These are phyloP conservation scores for Pseudozyma tsukubaensis DNA, from an alignment of 1,284 basidiomycete species.

Conservation along the genomic window DNA sequence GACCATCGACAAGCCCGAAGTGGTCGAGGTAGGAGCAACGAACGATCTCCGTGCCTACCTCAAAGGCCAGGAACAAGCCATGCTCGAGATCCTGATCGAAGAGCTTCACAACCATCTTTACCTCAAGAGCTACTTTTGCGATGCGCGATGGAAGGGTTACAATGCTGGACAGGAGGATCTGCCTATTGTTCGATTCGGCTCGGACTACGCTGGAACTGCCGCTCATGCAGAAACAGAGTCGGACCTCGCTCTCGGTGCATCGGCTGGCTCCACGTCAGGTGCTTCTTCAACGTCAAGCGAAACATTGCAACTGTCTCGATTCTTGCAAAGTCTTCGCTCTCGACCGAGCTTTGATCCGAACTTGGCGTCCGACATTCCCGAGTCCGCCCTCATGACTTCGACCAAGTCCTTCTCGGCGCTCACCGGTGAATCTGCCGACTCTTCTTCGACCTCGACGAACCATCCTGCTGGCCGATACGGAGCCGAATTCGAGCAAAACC, in stretches of 20 bases:
- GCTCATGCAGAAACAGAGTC: not conserved
- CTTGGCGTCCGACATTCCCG: conserved; percentile 43
- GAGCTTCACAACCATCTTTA: conserved; percentile 98
- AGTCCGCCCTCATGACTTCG: conserved; percentile 34
- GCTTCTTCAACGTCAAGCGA: not conserved
- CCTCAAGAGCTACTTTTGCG: conserved; percentile 95
- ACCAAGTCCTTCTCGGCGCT: conserved; percentile 40
- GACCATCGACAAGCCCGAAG: conserved; percentile 88
- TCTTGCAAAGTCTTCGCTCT: conserved; percentile 45
- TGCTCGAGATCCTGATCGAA: conserved; percentile 84
- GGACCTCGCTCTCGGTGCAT: not conserved
- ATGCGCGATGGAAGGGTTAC: conserved; percentile 89
- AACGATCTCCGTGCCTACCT: conserved; percentile 89
- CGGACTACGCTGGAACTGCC: conserved; percentile 26
- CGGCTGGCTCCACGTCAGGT: not conserved
- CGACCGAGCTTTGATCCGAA: conserved; percentile 51
- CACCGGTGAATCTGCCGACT: conserved; percentile 27
- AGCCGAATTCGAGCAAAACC: conserved; percentile 72
- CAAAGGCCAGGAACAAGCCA: conserved; percentile 78
- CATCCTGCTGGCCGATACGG: conserved; percentile 25
- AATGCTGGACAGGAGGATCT: conserved; percentile 78
- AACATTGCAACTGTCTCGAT: conserved; percentile 44
- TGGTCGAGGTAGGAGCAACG: conserved; percentile 93
- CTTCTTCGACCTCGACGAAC: conserved; percentile 3
- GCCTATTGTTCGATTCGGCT: conserved; percentile 58